phyloP scores from a whole-genome alignment of 176 grass and related monocot species.

The Ensete ventricosum region DNA sequence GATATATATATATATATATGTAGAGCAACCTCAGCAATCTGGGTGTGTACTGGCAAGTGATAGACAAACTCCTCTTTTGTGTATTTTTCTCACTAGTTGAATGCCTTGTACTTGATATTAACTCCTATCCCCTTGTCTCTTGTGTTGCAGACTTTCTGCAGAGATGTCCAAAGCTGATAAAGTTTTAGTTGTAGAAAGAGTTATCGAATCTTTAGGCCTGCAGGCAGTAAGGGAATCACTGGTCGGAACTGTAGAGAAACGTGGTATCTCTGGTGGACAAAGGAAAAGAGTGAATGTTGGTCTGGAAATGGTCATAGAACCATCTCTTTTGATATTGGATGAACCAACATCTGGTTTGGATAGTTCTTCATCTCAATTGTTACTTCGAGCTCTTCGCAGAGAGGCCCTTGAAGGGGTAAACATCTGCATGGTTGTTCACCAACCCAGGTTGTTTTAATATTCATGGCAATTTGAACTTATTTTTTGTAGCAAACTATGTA shows the following conservation, averaged over 20 bases:
- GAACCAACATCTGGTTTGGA: conserved; percentile 91
- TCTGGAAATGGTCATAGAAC: conserved; percentile 96
- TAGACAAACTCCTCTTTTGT: not conserved
- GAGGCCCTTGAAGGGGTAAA: conserved; percentile 92
- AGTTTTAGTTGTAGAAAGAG: conserved; percentile 87
- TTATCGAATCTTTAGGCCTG: conserved; percentile 68
- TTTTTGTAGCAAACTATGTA: no score
- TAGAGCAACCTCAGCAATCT: not conserved
- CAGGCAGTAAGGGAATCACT: conserved; percentile 74
- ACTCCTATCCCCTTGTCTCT: not conserved
- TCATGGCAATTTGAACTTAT: conserved; percentile 10
- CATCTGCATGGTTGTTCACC: conserved; percentile 88
- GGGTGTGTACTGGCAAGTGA: not conserved
- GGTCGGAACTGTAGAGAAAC: conserved; percentile 81
- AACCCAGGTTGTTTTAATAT: conserved; percentile 55
- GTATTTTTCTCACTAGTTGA: not conserved
- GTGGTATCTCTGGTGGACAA: conserved; percentile 89
- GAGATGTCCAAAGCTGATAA: conserved; percentile 86
- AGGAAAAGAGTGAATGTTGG: conserved; percentile 89
- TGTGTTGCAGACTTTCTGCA: conserved; percentile 45
- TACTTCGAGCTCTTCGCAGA: conserved; percentile 62
- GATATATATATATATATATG: no score
- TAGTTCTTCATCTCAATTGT: conserved; percentile 69
- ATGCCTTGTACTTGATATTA: not conserved
- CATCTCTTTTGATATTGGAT: conserved; percentile 70